A percentile compares a stretch with the other conserved stretches of the same genome.
Evolutionary conservation across 495 filamentous ascomycete species (phyloP).

Genomic region (Ramalina peruviana): DNA sequence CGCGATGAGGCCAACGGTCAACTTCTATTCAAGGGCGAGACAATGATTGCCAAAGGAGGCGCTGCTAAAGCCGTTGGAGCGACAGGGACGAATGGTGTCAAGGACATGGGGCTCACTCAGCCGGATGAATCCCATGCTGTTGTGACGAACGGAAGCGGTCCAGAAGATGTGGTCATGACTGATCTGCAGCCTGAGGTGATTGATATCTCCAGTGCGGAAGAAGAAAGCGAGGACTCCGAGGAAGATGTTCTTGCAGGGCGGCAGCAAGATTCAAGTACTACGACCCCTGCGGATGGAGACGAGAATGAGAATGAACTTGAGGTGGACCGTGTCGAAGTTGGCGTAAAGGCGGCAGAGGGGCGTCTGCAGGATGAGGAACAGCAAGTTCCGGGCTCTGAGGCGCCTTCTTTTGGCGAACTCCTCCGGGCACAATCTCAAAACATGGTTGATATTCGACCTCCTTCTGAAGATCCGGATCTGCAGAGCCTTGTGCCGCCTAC

Average conservation of each 20-base stretch:
- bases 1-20: conserved; percentile 34
- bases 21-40: conserved; percentile 31
- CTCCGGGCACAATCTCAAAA: conserved; percentile 54
- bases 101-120: conserved; percentile 40
- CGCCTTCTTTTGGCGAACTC: conserved; percentile 81
- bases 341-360: conserved; percentile 22
- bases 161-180: conserved; percentile 10
- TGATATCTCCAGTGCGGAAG: conserved; percentile 41
- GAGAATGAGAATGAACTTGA: conserved; percentile 23
- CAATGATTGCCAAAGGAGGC: conserved; percentile 34
- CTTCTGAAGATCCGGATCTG: conserved; percentile 34
- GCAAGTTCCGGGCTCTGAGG: conserved; percentile 28
- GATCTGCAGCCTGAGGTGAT: conserved; percentile 26
- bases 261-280: conserved; percentile 17
- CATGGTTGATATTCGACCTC: conserved; percentile 61
- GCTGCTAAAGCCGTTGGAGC: conserved; percentile 28
- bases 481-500: conserved; percentile 17
- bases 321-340: conserved; percentile 38
- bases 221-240: conserved; percentile 25
- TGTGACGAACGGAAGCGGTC: conserved; percentile 30
- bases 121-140: conserved; percentile 65
- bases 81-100: conserved; percentile 42
- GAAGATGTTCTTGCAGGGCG: conserved; percentile 22
- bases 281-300: not conserved
- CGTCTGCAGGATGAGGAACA: conserved; percentile 22